Base-by-base conservation (phyloP, 331 rosid genomes). In the Telfairia occidentalis region DNA sequence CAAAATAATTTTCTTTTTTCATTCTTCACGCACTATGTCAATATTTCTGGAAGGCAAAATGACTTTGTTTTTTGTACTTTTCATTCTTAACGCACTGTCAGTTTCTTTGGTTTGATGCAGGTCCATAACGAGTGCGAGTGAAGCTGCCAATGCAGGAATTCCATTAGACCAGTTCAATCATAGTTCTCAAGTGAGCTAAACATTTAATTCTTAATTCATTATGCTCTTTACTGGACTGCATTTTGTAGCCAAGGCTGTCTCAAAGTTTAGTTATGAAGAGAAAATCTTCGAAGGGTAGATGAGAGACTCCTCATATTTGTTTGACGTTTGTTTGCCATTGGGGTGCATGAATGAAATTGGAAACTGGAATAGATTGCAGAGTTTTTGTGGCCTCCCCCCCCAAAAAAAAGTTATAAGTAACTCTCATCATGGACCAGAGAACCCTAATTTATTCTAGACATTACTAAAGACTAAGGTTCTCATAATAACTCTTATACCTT, bases 91-190 rank as follows among this genome's bases (percentile, higher is more conserved):
- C 55, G 53, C 74, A 38, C 53, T 24, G 19, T 74, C 48, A 23
- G 32, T 83, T 76, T 52, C 66, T 50, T 83, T 76, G 73, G 71
- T 72, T 57, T 57, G 63, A 26, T 78, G 84, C 83, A 92, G 98
- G 98, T 90, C 92, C 34, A 78, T 87, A 76, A 81, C 85, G 76
- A 87, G 91, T 86, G 96, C 96, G 21, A 90, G 87, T 79, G 92
- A 90, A 79, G 98, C 92, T 60, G 98, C 98, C 30, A 92, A 86
- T 84, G 96, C 92, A 58, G 98, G 96, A 84, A 89, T 92, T 82
- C 96, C 98, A 43, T 57, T 90, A 82, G 86, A 82, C 80, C 73
- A 83, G 78, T 83, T 85, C 81, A 86, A 85, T 66, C 89, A 84
- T 43, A 64, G 81, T 82, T 82, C 91, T 83, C 91, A 86, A 77